Evolutionary conservation across 2,329 filamentous ascomycete species (phyloP).

Genomic region (Arthrinium puccinioides): DNA sequence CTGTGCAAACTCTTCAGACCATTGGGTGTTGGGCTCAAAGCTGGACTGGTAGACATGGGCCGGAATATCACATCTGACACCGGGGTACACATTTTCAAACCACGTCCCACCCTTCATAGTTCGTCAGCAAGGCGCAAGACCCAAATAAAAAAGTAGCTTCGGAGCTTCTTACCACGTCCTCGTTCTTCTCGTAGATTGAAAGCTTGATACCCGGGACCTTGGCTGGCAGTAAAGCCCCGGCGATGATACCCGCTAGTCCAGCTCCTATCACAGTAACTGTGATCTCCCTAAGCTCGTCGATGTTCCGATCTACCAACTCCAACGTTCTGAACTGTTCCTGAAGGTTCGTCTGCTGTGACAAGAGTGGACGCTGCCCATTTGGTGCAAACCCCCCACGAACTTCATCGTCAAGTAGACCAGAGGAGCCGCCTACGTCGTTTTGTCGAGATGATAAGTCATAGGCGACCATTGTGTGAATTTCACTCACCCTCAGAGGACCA

Average conservation of each 20-base stretch:
- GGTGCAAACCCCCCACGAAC: no score
- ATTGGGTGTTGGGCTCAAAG: slow-evolving; percentile 60
- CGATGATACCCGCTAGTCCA: slow-evolving; percentile 54
- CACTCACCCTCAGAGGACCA: no score
- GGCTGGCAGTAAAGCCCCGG: slow-evolving; percentile 57
- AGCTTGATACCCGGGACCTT: slow-evolving; percentile 64
- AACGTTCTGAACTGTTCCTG: slow-evolving; percentile 6
- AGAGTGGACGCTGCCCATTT: neutral
- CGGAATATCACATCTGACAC: slow-evolving; percentile 62
- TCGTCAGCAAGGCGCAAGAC: neutral
- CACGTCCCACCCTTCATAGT: slow-evolving; percentile 39
- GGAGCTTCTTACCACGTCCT: slow-evolving; percentile 55
- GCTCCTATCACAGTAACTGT: slow-evolving; percentile 58
- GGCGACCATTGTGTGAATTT: no score
- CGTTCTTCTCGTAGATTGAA: slow-evolving; percentile 61
- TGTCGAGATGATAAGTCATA: no score
- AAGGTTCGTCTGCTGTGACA: neutral
- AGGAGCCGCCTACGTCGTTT: no score
- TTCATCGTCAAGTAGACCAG: no score
- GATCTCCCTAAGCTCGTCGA: slow-evolving; percentile 39
- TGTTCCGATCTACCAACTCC: slow-evolving; percentile 27
- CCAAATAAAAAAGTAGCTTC: neutral
- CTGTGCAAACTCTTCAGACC: slow-evolving; percentile 61
- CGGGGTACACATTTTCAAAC: slow-evolving; percentile 53
- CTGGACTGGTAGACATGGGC: slow-evolving; percentile 64